Conservation (phyloP, 1,284 basidiomycete genomes). For the Clitocybe nebularis region DNA sequence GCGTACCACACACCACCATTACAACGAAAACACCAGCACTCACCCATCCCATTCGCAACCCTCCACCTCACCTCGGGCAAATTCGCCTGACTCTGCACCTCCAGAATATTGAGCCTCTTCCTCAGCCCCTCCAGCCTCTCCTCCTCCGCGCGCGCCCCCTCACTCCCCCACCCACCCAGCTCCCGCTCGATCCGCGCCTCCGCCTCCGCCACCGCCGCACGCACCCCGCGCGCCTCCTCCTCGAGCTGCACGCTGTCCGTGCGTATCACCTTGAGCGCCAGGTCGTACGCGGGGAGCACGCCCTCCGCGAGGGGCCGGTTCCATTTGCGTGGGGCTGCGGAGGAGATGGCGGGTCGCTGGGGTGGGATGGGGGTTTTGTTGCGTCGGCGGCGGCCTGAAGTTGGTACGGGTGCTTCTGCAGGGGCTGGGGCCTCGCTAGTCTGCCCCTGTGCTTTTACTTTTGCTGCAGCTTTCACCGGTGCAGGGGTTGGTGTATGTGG, state of each 20-base stretch:
- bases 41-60: slow-evolving; percentile 74
- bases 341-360: slow-evolving; percentile 45
- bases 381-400: slow-evolving; percentile 14
- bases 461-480: slow-evolving; percentile 5
- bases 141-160: slow-evolving; percentile 29
- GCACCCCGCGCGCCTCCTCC: slow-evolving; percentile 29
- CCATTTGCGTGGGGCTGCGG: slow-evolving; percentile 55
- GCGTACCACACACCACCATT: neutral
- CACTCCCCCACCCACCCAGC: slow-evolving; percentile 28
- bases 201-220: slow-evolving; percentile 21
- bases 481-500: slow-evolving; percentile 1
- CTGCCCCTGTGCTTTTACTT: neutral
- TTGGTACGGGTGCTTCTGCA: neutral
- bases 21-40: slow-evolving; percentile 21
- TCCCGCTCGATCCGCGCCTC: slow-evolving; percentile 18
- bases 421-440: neutral
- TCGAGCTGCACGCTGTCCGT: slow-evolving; percentile 42
- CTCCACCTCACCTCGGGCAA: slow-evolving; percentile 76
- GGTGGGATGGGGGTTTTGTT: slow-evolving; percentile 19
- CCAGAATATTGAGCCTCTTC: slow-evolving; percentile 44
- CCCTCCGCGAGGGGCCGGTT: slow-evolving; percentile 65
- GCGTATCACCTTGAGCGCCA: slow-evolving; percentile 67
- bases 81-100: slow-evolving; percentile 71
- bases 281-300: slow-evolving; percentile 78
- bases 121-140: slow-evolving; percentile 35